These are phyloP conservation scores for Penicillium daleae DNA, from an alignment of 495 filamentous ascomycete species.

Conservation along the genomic window DNA sequence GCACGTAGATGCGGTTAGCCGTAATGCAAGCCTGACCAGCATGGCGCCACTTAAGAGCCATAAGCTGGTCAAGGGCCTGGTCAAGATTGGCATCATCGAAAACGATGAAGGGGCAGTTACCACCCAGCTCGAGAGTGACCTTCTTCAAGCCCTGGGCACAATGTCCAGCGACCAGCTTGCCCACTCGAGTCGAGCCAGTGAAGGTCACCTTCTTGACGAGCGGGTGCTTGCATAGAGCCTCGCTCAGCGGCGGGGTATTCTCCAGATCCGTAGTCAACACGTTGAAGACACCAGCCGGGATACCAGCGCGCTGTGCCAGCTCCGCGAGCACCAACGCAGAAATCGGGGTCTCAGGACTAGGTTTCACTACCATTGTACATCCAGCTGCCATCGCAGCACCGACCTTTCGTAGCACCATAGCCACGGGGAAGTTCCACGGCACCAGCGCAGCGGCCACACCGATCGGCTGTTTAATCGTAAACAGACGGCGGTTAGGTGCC, in stretches of 20 bases:
- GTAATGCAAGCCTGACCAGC: conserved; percentile 76
- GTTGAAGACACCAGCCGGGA: conserved; percentile 60
- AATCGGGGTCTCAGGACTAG: conserved; percentile 65
- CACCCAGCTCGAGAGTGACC: conserved; percentile 71
- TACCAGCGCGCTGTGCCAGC: conserved; percentile 56
- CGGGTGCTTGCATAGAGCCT: conserved; percentile 65
- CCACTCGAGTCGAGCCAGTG: conserved; percentile 69
- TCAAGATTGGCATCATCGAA: conserved; percentile 76
- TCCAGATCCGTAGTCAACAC: conserved; percentile 60
- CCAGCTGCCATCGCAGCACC: conserved; percentile 72
- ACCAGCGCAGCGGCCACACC: conserved; percentile 67
- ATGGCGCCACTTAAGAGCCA: conserved; percentile 68
- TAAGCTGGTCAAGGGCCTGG: conserved; percentile 60
- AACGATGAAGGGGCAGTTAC: conserved; percentile 75
- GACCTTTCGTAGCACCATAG: conserved; percentile 72
- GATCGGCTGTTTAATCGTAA: conserved; percentile 73
- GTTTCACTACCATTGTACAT: conserved; percentile 66
- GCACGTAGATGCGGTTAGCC: conserved; percentile 73
- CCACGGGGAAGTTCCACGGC: conserved; percentile 67
- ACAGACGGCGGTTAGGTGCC: conserved; percentile 61
- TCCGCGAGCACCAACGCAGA: conserved; percentile 57
- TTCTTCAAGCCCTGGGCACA: conserved; percentile 70
- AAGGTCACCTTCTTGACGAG: conserved; percentile 74
- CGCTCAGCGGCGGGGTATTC: conserved; percentile 66
- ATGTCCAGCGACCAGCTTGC: conserved; percentile 62